Evolutionary conservation across 495 filamentous ascomycete genomes (phyloP), one percentile per base, ranked within the genome.

Genomic region (Neurospora hispaniola): DNA sequence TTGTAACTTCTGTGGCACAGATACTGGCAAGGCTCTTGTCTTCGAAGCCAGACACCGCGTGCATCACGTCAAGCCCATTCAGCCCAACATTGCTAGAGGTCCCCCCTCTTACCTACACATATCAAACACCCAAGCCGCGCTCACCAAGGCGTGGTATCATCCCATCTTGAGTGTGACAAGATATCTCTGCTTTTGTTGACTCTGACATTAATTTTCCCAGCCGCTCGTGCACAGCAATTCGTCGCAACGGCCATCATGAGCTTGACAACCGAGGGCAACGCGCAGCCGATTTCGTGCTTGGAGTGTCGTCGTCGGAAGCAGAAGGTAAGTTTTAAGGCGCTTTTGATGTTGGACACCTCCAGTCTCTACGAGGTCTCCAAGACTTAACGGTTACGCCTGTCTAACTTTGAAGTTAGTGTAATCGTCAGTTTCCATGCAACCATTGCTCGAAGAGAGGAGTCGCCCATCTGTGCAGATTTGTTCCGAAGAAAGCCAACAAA

Each of bases 241-340:
- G 31, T 20, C 16, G 2, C 70, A 40, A n/a, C 42, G 14, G 31
- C 35, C 69, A 40, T 70, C 16, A 59, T 59, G 39, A 68, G 35
- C n/a, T 31, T 27, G 54, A 1, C 54, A 66, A 66, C 54, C 2
- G 54, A 66, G 54, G 73, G 40, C 38, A 42, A 43, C 68, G 72
- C 62, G 38, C 38, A 69, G 11, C 41, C 68, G 1, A 71, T 77
- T 23, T 78, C 80, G 23, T 84, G 82, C 75, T 70, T 76, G 48
- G 82, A 84, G 71, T 84, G 83, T 71, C 81, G 82, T 43, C 77
- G 82, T 11, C 76, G 83, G 18, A 85, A 85, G 74, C 83, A 85
- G 69, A 84, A 81, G 79, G 82, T 80, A 73, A 71, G 76, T n/a
- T 27, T 20, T 8, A n/a, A 23, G 18, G 5, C 68, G 14, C 38